Evolutionary conservation across 2,329 filamentous ascomycete genomes (phyloP).

Genomic region (Botrytis porri): DNA sequence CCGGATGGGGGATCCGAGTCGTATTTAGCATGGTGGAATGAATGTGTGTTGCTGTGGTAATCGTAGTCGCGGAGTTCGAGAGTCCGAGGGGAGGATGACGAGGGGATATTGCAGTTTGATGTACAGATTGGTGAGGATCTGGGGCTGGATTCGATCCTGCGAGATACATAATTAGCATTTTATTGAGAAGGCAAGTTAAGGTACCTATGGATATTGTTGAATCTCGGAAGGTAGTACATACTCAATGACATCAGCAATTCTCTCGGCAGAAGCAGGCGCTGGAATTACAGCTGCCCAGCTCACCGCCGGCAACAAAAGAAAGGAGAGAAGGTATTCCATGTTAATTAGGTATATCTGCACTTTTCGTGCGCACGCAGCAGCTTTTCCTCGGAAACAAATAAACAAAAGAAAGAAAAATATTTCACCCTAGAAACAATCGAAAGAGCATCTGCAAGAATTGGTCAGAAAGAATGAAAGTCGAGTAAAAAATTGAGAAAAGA

Average conservation of each 20-base stretch:
- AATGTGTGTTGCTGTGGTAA: constrained; percentile 1
- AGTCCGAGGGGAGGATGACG: neutral
- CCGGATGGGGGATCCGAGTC: neutral
- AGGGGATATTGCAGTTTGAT: neutral
- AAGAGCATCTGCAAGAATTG: neutral
- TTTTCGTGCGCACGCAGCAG: constrained; percentile 5
- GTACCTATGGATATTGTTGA: neutral
- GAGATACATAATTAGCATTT: neutral
- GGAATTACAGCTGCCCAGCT: constrained; percentile 13
- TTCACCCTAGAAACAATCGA: neutral
- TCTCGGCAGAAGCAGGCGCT: neutral
- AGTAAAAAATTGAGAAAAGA: neutral
- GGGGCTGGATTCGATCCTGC: neutral
- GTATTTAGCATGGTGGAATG: constrained; percentile 11
- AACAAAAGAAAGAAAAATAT: neutral
- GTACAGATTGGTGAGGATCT: neutral
- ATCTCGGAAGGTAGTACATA: neutral
- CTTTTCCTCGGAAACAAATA: neutral
- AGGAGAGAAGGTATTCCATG: constrained; percentile 15
- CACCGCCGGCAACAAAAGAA: constrained; percentile 12
- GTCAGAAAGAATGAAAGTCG: neutral
- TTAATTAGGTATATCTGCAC: constrained; percentile 7
- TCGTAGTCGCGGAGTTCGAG: constrained; percentile 12
- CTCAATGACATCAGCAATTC: neutral
- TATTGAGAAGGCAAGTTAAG: neutral